A percentile compares a stretch with the other conserved stretches of the same genome.
phyloP scores from a whole-genome alignment of 2,329 filamentous ascomycete species.

The Talaromyces sp. region DNA sequence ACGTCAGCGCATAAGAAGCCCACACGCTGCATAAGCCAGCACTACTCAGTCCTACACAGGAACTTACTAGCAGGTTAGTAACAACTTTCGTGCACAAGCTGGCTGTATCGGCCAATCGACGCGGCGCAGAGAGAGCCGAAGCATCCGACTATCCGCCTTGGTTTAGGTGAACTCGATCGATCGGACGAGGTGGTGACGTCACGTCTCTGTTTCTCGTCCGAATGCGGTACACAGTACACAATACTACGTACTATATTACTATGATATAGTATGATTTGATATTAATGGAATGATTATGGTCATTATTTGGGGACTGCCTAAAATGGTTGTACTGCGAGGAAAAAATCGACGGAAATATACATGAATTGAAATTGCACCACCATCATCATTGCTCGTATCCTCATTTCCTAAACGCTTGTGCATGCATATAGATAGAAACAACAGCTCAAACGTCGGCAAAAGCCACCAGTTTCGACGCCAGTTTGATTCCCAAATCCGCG shows the following conservation, averaged over 20 bases:
- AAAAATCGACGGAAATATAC: not conserved
- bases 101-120: not conserved
- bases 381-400: not conserved
- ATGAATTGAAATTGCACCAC: not conserved
- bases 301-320: too few species aligned
- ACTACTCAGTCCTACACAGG: too few species aligned
- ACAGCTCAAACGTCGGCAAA: not conserved
- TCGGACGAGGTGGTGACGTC: not conserved
- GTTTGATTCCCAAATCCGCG: conserved; percentile 27
- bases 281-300: too few species aligned
- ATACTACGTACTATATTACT: too few species aligned
- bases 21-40: not conserved
- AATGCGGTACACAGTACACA: not conserved
- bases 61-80: too few species aligned
- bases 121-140: not conserved
- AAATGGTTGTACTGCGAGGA: too few species aligned
- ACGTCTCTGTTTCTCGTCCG: not conserved
- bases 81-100: not conserved
- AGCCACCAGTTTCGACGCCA: conserved; percentile 26
- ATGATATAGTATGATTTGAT: too few species aligned
- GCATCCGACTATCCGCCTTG: not conserved
- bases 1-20: not conserved
- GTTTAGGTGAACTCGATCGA: too few species aligned
- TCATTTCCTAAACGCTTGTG: not conserved
- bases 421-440: not conserved